phyloP scores from a whole-genome alignment of 163 green algal genomes.

The Volvox carteri region DNA sequence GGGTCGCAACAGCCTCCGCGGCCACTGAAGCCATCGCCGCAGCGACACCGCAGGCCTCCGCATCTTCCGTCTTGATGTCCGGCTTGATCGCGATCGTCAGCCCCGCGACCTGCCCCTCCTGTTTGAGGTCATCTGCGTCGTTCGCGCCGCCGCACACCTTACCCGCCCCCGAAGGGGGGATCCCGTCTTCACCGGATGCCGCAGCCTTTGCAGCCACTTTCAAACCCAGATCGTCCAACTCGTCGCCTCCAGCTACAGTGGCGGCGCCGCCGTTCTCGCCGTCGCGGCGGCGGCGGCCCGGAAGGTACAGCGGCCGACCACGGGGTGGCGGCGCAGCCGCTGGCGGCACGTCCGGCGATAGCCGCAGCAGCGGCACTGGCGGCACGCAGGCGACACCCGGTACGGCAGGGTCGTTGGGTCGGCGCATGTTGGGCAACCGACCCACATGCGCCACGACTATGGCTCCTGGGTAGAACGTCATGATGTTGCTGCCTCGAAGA shows the following conservation, averaged over 20 bases:
- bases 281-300: neutral
- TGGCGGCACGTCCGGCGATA: constrained; percentile 24
- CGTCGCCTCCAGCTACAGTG: neutral
- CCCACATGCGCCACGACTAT: constrained; percentile 46
- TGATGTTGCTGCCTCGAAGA: constrained; percentile 45
- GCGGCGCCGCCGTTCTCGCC: neutral
- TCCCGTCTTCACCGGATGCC: neutral
- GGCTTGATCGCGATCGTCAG: neutral
- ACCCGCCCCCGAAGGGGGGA: neutral
- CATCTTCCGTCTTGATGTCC: neutral
- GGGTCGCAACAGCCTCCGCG: neutral
- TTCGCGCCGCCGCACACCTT: neutral
- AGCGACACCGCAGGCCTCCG: neutral
- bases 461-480: constrained; percentile 47
- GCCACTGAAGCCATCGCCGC: neutral
- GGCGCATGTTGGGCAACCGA: neutral
- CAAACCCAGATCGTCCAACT: neutral
- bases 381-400: constrained; percentile 30
- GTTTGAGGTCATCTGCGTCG: neutral
- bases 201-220: neutral
- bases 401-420: neutral
- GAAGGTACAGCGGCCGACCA: neutral
- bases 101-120: neutral
- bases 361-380: constrained; percentile 16
- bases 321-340: constrained; percentile 16